Evolutionary conservation across 495 filamentous ascomycete species (phyloP).

Genomic region (Polyplosphaeria fusca): DNA sequence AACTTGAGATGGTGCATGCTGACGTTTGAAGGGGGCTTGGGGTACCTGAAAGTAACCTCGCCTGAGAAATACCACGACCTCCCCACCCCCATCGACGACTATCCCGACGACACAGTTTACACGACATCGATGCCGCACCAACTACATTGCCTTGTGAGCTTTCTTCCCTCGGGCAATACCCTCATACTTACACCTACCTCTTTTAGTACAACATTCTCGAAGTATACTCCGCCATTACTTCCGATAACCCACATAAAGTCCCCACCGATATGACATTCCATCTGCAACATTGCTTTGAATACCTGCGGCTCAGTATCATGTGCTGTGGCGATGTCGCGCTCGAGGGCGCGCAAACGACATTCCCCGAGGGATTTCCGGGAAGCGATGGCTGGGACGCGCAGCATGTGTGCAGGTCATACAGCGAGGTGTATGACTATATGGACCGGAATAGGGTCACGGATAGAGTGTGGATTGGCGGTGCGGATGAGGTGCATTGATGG

Average conservation of each 20-base stretch:
- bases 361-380: slow-evolving; percentile 7
- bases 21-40: neutral
- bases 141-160: slow-evolving; percentile 5
- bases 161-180: neutral
- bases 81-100: slow-evolving; percentile 2
- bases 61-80: neutral
- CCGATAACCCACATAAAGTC: neutral
- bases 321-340: slow-evolving; percentile 12
- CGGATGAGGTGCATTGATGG: too few species aligned
- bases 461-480: slow-evolving; percentile 6
- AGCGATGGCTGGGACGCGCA: slow-evolving; percentile 13
- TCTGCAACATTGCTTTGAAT: slow-evolving; percentile 12
- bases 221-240: slow-evolving; percentile 4
- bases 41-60: neutral
- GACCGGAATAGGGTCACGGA: slow-evolving; percentile 18
- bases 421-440: slow-evolving; percentile 1
- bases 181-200: neutral
- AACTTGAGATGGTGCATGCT: too few species aligned
- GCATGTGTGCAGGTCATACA: slow-evolving; percentile 2
- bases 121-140: slow-evolving; percentile 13
- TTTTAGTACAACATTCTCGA: slow-evolving; percentile 12
- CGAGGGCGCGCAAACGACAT: slow-evolving; percentile 4
- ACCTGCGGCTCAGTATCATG: slow-evolving; percentile 10
- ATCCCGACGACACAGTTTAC: slow-evolving; percentile 6
- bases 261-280: slow-evolving; percentile 7